phyloP scores from a whole-genome alignment of 176 grass and related monocot species.

The Carex kokanica region DNA sequence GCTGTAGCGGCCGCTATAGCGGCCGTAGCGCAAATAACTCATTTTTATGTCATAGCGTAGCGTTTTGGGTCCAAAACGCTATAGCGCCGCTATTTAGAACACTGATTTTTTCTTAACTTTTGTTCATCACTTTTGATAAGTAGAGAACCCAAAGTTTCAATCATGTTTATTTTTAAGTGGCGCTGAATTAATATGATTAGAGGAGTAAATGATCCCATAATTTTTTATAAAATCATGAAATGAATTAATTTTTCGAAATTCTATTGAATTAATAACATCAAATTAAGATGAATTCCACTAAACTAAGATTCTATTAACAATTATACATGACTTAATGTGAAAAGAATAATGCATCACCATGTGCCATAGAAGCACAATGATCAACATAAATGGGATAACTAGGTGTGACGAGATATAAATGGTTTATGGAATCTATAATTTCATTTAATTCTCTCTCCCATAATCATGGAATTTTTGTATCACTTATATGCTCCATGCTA shows the following conservation, averaged over 20 bases:
- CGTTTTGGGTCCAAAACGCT: no score
- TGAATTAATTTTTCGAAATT: conserved; percentile 26
- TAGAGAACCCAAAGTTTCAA: not conserved
- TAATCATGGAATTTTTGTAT: conserved; percentile 34
- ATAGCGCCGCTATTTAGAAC: no score
- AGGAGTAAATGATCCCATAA: not conserved
- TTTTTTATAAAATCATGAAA: conserved; percentile 29
- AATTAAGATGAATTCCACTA: conserved; percentile 15
- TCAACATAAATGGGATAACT: conserved; percentile 20
- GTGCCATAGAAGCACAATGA: conserved; percentile 13
- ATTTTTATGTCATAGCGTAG: no score
- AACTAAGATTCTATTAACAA: conserved; percentile 36
- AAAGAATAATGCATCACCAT: conserved; percentile 7
- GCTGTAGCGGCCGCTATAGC: no score
- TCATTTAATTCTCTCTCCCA: conserved; percentile 37
- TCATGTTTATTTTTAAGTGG: not conserved
- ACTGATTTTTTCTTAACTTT: no score
- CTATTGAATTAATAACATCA: conserved; percentile 17
- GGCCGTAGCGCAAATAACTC: no score
- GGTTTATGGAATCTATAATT: conserved; percentile 35
- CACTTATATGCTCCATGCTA: not conserved
- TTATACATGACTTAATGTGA: conserved; percentile 45
- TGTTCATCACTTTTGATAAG: no score
- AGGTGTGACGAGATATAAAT: conserved; percentile 32
- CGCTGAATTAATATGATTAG: not conserved